Conservation (phyloP, 2,329 filamentous ascomycete species). For the Ophiostoma novo-ulmi region DNA sequence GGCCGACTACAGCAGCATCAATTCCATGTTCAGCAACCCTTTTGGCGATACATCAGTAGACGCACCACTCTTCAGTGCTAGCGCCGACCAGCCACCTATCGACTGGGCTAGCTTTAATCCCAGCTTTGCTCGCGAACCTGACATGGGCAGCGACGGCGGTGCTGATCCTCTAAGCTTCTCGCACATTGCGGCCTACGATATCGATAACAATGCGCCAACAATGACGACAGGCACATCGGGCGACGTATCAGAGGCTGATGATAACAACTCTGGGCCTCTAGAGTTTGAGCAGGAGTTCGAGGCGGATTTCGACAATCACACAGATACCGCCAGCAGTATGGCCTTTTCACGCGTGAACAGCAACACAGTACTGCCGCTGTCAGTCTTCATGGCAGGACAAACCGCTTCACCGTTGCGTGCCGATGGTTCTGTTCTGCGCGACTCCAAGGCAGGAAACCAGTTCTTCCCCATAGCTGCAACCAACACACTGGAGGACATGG, state of each 20-base stretch:
- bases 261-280: constrained; percentile 38
- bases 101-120: constrained; percentile 51
- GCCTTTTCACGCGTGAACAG: constrained; percentile 47
- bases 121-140: constrained; percentile 37
- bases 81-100: constrained; percentile 51
- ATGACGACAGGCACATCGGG: constrained; percentile 59
- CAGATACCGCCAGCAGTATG: constrained; percentile 33
- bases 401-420: constrained; percentile 41
- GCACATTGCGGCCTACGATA: constrained; percentile 44
- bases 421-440: constrained; percentile 52
- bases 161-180: constrained; percentile 51
- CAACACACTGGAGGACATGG: neutral
- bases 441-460: constrained; percentile 47
- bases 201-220: constrained; percentile 50
- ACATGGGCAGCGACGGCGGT: constrained; percentile 43
- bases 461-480: constrained; percentile 36
- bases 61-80: constrained; percentile 57
- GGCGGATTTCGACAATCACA: constrained; percentile 23
- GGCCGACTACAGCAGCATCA: constrained; percentile 45
- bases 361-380: constrained; percentile 38
- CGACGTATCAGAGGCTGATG: constrained; percentile 63
- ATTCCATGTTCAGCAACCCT: neutral
- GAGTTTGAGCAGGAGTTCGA: constrained; percentile 40
- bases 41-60: constrained; percentile 41
- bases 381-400: constrained; percentile 26